Percentiles rank a stretch among this genome's conserved stretches.
Conservation (phyloP, 169 alveolate species). For the Plasmodium yoelii region DNA sequence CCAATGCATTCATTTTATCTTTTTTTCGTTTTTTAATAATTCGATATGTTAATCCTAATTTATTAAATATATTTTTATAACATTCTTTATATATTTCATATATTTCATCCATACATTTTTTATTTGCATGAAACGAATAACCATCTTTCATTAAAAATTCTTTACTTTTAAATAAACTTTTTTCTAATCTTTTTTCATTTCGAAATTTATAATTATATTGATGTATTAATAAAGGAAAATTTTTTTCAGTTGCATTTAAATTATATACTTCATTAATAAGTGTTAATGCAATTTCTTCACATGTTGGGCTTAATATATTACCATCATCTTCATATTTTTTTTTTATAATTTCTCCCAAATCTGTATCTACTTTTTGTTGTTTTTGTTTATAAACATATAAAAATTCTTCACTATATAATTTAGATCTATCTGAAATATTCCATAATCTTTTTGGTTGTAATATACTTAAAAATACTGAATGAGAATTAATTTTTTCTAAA, state of each 20-base stretch:
- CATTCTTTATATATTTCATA: conserved; percentile 57
- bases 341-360: background rate
- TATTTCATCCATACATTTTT: conserved; percentile 42
- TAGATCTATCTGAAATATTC: conserved; percentile 55
- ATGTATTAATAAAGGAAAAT: conserved; percentile 43
- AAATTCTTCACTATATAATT: conserved; percentile 62
- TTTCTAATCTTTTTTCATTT: conserved; percentile 67
- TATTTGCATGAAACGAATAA: conserved; percentile 50
- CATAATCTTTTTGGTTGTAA: conserved; percentile 61
- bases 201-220: conserved; percentile 59
- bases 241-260: conserved; percentile 32
- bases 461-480: conserved; percentile 30
- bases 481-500: conserved; percentile 44
- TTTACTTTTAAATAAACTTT: conserved; percentile 52
- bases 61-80: conserved; percentile 25
- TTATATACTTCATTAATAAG: conserved; percentile 42
- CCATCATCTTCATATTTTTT: conserved; percentile 70
- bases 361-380: conserved; percentile 20
- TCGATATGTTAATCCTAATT: conserved; percentile 26
- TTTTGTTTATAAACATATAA: conserved; percentile 63
- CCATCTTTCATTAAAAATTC: conserved; percentile 74
- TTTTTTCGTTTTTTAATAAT: conserved; percentile 54
- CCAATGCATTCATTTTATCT: conserved; percentile 68
- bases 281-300: conserved; percentile 52
- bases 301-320: conserved; percentile 49